Percentiles rank a stretch among this genome's conserved stretches.
Conservation (phyloP, 2,329 filamentous ascomycete species). For the Acrodontium crateriforme region DNA sequence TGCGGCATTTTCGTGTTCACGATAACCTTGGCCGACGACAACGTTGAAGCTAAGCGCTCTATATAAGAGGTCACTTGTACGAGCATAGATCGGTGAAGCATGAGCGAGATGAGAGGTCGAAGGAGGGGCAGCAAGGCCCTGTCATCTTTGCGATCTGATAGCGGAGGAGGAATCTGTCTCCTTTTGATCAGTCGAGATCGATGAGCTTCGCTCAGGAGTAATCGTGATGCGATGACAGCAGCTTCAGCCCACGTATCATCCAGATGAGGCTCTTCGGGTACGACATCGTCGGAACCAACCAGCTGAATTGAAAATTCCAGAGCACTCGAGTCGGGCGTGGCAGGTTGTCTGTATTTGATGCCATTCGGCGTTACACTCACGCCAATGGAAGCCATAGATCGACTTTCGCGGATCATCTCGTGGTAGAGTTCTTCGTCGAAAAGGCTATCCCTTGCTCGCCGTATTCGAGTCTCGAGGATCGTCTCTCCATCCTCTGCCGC, state of each 20-base stretch:
- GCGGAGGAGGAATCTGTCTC: constrained; percentile 47
- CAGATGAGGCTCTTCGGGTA: constrained; percentile 12
- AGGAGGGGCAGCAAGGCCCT: constrained; percentile 43
- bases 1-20: too few relatives aligned
- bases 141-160: constrained; percentile 36
- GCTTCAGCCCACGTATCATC: constrained; percentile 45
- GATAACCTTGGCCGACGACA: constrained; percentile 12
- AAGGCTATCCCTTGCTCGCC: constrained; percentile 62
- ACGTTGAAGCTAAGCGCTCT: constrained; percentile 2
- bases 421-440: constrained; percentile 82
- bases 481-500: constrained; percentile 35
- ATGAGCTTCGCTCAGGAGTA: constrained; percentile 69
- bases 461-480: constrained; percentile 53
- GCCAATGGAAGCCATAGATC: constrained; percentile 55
- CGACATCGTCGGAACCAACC: constrained; percentile 28
- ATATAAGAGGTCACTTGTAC: constrained; percentile 24
- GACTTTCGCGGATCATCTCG: constrained; percentile 72
- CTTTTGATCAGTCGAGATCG: constrained; percentile 58
- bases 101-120: constrained; percentile 41
- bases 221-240: constrained; percentile 52
- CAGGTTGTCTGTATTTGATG: constrained; percentile 20
- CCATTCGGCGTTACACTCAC: constrained; percentile 46
- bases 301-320: constrained; percentile 54
- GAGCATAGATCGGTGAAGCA: constrained; percentile 34
- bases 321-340: constrained; percentile 21